Evolutionary conservation across 352 stramenopile genomes (phyloP), one percentile per base, ranked within the genome.

Genomic region (Globisporangium middletonii): DNA sequence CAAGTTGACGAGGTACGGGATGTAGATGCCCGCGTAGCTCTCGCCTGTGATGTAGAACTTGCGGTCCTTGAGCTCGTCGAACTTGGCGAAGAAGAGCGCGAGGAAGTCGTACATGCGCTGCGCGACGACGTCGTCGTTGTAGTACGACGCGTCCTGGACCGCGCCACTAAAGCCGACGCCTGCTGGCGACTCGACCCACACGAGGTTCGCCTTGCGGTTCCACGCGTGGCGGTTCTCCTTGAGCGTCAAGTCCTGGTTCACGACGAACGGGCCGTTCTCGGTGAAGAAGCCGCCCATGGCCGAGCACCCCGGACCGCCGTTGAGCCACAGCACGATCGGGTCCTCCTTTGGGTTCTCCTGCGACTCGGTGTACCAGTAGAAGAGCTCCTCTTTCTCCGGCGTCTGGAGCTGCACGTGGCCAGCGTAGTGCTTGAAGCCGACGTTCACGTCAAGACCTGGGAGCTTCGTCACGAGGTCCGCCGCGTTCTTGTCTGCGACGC

Each of bases 21-120:
- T 92, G 79, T 97, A 97, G 69, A 96, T 89, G 0, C 89, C 89
- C 3, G 85, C 84, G 64, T 94, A 94, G 44, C 75, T 89, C 59
- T 94, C 84, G 13, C 84, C 84, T 9, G 83, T 86, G 49, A 94
- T 87, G 71, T 88, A 94, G 60, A 93, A 91, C 18, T 86, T 67
- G 46, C 83, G 83, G 50, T 72, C 67, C 45, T 82, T 64, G 43
- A 94, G 85, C 43, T 90, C 73, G 18, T 77, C 68, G 59, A 85
- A 89, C 60, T 89, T 83, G 42, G 62, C 51, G 49, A 92, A 87
- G 57, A 91, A 92, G 37, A 77, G 65, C 26, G 64, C 49, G 18
- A 94, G 61, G 56, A 94, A 94, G 55, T 90, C 76, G 64, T 87
- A 88, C 52, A 81, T 81, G 59, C 87, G 88, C 56, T 85, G 68